Conservation (phyloP, 2,329 filamentous ascomycete genomes). For the Nemania sp. region DNA sequence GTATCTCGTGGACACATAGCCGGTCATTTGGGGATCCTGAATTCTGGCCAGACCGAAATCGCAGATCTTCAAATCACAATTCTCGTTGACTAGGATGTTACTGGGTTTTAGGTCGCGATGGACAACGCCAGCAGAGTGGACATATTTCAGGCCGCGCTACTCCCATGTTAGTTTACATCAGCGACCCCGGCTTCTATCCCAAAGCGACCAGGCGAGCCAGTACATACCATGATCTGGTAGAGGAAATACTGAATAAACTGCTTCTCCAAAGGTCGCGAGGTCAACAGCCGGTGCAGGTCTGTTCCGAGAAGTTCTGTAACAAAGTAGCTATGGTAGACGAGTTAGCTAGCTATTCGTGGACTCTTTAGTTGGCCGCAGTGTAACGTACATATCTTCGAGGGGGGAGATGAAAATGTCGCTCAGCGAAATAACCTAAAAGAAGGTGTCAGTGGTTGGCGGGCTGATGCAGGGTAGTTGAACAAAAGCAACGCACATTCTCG, state of each 20-base stretch:
- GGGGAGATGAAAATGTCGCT: conserved; percentile 99
- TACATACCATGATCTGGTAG: conserved; percentile 93
- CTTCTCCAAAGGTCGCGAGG: conserved; percentile 95
- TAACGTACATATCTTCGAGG: conserved; percentile 91
- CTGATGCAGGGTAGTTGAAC: conserved; percentile 7
- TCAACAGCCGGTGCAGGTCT: conserved; percentile 94
- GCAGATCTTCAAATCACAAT: conserved; percentile 99
- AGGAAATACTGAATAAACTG: conserved; percentile 99
- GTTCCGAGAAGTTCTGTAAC: conserved; percentile 98
- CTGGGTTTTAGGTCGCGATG: conserved; percentile 98
- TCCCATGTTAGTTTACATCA: conserved; percentile 19
- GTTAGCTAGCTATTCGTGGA: conserved; percentile 40
- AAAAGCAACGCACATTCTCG: conserved; percentile 80
- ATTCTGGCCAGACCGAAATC: conserved; percentile 98
- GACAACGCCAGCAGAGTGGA: conserved; percentile 97
- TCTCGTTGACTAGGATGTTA: conserved; percentile 99
- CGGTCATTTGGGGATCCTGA: conserved; percentile 99
- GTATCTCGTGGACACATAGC: conserved; percentile 98
- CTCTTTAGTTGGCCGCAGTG: conserved; percentile 14
- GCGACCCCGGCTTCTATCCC: background rate
- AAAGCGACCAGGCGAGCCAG: background rate
- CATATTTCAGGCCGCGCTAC: conserved; percentile 97
- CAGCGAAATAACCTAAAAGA: conserved; percentile 86
- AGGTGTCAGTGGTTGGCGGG: conserved; percentile 34
- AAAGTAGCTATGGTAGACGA: conserved; percentile 76